A percentile compares a stretch with the other conserved stretches of the same genome.
Evolutionary conservation across 2,329 filamentous ascomycete genomes (phyloP).

Genomic region (Phialemoniopsis sp.): DNA sequence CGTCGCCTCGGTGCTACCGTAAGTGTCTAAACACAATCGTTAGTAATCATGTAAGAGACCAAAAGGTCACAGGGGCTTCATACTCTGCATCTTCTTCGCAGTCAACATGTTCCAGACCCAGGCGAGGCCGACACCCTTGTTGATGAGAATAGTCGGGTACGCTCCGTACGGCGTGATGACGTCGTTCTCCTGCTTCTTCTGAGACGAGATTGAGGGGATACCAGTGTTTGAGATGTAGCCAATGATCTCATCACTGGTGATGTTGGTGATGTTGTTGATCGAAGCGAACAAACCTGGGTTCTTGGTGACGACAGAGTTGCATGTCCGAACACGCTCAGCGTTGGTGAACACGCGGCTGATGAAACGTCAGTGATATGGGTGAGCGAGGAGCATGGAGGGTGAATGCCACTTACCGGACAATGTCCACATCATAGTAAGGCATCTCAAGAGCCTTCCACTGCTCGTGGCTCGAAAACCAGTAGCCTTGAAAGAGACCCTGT

Average conservation of each 20-base stretch:
- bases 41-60: too few relatives aligned
- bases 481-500: constrained; percentile 17
- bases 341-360: constrained; percentile 30
- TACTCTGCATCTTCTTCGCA: constrained; percentile 39
- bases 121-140: constrained; percentile 30
- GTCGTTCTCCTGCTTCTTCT: constrained; percentile 32
- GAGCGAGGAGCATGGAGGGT: too few relatives aligned
- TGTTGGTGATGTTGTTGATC: constrained; percentile 34
- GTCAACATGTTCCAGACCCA: constrained; percentile 37
- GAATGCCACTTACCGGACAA: constrained; percentile 22
- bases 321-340: constrained; percentile 33
- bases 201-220: constrained; percentile 31
- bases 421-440: constrained; percentile 34
- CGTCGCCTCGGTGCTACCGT: constrained; percentile 35
- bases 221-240: constrained; percentile 35
- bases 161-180: constrained; percentile 35
- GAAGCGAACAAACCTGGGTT: constrained; percentile 34
- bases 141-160: constrained; percentile 29
- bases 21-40: constrained; percentile 19
- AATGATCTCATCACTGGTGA: constrained; percentile 25
- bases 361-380: too few relatives aligned
- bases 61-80: constrained; percentile 7
- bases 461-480: constrained; percentile 35
- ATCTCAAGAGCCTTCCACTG: constrained; percentile 36
- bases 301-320: constrained; percentile 31